phyloP scores from a whole-genome alignment of 495 filamentous ascomycete species.

The Penicillium roqueforti region DNA sequence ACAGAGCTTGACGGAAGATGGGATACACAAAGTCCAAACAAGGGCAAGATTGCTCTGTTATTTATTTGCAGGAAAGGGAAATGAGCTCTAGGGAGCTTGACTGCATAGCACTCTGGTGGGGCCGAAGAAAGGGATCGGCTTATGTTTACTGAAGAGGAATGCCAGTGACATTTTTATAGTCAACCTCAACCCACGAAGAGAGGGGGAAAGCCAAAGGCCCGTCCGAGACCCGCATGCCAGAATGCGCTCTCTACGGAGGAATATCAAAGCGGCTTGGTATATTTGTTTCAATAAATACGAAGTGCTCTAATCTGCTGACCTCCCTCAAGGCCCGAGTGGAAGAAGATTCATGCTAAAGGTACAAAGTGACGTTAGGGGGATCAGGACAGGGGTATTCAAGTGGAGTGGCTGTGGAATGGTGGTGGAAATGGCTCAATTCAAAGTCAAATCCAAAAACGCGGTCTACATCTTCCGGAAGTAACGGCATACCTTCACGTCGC shows the following conservation, averaged over 20 bases:
- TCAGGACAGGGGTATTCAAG: background rate
- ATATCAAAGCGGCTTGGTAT: conserved; percentile 15
- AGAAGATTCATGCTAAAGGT: conserved; percentile 17
- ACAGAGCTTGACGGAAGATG: conserved; percentile 10
- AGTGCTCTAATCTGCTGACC: conserved; percentile 23
- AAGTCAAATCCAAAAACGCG: conserved; percentile 9
- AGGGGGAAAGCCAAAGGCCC: conserved; percentile 10
- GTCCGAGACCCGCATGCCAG: conserved; percentile 26
- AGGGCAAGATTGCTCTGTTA: conserved; percentile 21
- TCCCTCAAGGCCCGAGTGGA: conserved; percentile 13
- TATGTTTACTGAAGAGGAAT: conserved; percentile 32
- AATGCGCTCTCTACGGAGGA: conserved; percentile 13
- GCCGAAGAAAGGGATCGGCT: conserved; percentile 21
- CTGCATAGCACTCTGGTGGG: conserved; percentile 8
- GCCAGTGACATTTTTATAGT: conserved; percentile 32
- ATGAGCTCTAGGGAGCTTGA: conserved; percentile 5
- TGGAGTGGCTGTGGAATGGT: background rate
- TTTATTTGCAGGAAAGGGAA: conserved; percentile 12
- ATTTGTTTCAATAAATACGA: conserved; percentile 12
- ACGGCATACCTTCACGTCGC: conserved; percentile 10
- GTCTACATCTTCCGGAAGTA: conserved; percentile 4
- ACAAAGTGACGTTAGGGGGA: conserved; percentile 12
- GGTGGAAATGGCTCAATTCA: background rate
- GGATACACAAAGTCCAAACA: conserved; percentile 22
- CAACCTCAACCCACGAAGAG: conserved; percentile 20